Evolutionary conservation across 2,329 filamentous ascomycete genomes (phyloP).

Genomic region (Ophiostoma angusticollis): DNA sequence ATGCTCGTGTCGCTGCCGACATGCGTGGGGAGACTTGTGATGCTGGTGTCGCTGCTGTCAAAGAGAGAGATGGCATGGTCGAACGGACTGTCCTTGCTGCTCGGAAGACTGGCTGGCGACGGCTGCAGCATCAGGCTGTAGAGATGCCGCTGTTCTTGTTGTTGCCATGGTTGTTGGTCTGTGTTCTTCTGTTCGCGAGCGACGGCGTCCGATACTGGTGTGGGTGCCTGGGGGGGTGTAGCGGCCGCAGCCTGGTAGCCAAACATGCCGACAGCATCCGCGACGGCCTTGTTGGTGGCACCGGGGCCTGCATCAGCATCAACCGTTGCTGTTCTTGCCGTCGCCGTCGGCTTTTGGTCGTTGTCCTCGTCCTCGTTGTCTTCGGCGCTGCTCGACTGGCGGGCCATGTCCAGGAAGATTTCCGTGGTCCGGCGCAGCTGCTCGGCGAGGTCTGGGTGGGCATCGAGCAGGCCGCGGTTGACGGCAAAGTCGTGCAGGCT

Average conservation of each 20-base stretch:
- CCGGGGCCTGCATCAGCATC: not conserved
- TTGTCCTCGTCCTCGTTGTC: slow-evolving; percentile 13
- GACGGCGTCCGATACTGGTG: too few species aligned
- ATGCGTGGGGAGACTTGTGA: too few species aligned
- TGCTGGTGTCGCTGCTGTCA: not conserved
- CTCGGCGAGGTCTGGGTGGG: slow-evolving; percentile 42
- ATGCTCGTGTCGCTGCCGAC: not conserved
- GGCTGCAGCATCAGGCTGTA: slow-evolving; percentile 19
- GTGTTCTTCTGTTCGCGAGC: not conserved
- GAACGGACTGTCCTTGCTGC: not conserved
- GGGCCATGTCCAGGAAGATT: slow-evolving; percentile 43
- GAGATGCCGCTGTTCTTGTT: slow-evolving; percentile 6
- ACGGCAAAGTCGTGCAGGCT: slow-evolving; percentile 51
- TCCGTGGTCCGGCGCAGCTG: slow-evolving; percentile 45
- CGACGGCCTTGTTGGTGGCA: not conserved
- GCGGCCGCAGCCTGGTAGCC: too few species aligned
- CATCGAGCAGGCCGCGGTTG: slow-evolving; percentile 42
- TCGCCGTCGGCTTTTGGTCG: not conserved
- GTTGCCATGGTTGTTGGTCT: not conserved
- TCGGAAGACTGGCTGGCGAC: slow-evolving; percentile 9
- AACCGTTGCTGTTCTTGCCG: not conserved
- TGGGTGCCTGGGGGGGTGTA: too few species aligned
- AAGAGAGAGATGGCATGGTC: slow-evolving; percentile 3
- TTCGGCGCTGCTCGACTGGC: slow-evolving; percentile 31
- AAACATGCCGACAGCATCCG: slow-evolving; percentile 5